Base-by-base conservation (phyloP, 2,329 filamentous ascomycete species). In the Penicillium freii region DNA sequence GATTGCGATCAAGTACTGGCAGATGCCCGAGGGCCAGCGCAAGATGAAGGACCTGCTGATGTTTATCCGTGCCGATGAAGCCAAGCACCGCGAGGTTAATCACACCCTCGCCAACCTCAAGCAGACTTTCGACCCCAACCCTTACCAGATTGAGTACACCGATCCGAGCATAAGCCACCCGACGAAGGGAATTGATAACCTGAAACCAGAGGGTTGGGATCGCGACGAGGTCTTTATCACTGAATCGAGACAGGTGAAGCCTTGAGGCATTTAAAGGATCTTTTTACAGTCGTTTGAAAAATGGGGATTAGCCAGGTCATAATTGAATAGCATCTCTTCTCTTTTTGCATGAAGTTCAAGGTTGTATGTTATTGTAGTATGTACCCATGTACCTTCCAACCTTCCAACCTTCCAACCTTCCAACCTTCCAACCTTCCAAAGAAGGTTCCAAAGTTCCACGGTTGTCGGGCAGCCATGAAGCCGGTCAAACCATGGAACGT, bases 81-180 rank as follows among this genome's bases (percentile, higher is more conserved):
- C 90, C 4, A 90, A 90, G 72, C 92, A 96, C 71, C 84, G 94
- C 34, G 94, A 96, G 70, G 93, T 97, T 66, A 97, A 99, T 77
- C 94, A 99, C 73, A 97, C 94, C 0, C 77, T 99, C 42, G 87
- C 89, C 51, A 97, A 97, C 71, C 80, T 99, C 57, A 81, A 96
- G 65, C 91, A 94, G 71, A 86, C 85, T 51, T 82, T 87, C 34
- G 94, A 99, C 70, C 92, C 93, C 2, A 99, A 99, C 70, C 94
- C 94, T 2, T 99, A 94, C 70, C 88, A 91, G 45, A 90, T 87
- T 73, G 82, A 87, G 66, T 97, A 93, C 79, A 91, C 89, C 75
- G 85, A 91, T 61, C 78, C 80, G 15, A 78, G 78, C 5, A 80
- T 80, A 61, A 84, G 85, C 25, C 91, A 93, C 64, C 90, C 88